A percentile compares a stretch with the other conserved stretches of the same genome.
Conservation (phyloP, 306 rosid genomes). For the Pyrus bretschneideri region DNA sequence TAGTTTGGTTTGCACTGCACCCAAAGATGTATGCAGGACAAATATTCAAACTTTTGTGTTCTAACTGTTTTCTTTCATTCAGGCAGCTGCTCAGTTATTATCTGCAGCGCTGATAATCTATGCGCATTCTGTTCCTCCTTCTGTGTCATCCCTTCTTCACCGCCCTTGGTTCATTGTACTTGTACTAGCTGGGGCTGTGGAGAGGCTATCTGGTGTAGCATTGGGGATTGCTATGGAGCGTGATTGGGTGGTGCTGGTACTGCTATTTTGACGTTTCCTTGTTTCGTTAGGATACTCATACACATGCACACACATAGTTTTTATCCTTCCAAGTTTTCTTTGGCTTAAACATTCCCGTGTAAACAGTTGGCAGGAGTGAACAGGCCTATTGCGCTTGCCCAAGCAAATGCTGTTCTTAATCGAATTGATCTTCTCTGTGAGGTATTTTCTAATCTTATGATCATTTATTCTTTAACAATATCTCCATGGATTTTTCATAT, state of each 20-base stretch:
- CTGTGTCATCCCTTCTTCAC: slow-evolving; percentile 53
- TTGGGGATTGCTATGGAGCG: slow-evolving; percentile 91
- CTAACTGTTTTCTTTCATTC: slow-evolving; percentile 21
- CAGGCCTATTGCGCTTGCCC: slow-evolving; percentile 88
- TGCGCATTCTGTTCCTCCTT: slow-evolving; percentile 57
- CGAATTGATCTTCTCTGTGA: slow-evolving; percentile 92
- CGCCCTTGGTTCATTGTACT: slow-evolving; percentile 80
- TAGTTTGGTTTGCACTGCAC: slow-evolving; percentile 10
- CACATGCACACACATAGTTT: neutral
- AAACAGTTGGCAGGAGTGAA: slow-evolving; percentile 86
- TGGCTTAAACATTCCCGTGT: slow-evolving; percentile 15
- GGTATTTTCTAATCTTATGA: slow-evolving; percentile 38
- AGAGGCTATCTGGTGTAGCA: slow-evolving; percentile 79
- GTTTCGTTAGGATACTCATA: slow-evolving; percentile 14
- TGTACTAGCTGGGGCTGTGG: slow-evolving; percentile 77
- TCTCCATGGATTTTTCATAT: slow-evolving; percentile 5
- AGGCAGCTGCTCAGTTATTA: slow-evolving; percentile 85
- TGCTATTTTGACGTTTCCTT: slow-evolving; percentile 20
- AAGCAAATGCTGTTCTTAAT: slow-evolving; percentile 83
- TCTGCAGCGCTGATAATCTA: slow-evolving; percentile 71
- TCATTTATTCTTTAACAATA: neutral
- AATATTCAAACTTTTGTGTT: slow-evolving; percentile 4
- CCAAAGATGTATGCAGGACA: neutral
- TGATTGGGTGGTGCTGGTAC: slow-evolving; percentile 97
- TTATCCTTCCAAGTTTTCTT: neutral